phyloP scores from a whole-genome alignment of 2,329 filamentous ascomycete species.

The Fusarium compactum region DNA sequence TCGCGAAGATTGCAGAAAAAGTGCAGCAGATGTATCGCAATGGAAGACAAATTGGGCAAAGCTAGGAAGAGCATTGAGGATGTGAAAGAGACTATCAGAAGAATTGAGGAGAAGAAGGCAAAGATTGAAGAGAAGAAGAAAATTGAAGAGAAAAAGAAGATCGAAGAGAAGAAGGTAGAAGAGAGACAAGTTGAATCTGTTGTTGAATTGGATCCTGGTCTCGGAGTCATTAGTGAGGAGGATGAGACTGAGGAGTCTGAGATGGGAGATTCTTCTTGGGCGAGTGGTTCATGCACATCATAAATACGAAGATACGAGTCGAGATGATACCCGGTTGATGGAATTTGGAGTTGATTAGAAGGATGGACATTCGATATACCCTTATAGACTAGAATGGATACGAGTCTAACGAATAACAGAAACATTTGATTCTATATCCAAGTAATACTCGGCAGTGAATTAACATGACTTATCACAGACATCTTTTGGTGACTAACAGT shows the following conservation, averaged over 20 bases:
- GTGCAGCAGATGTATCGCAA: slow-evolving; percentile 43
- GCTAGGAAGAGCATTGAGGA: slow-evolving; percentile 32
- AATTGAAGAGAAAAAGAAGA: neutral
- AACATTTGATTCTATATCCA: neutral
- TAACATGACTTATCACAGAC: neutral
- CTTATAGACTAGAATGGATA: neutral
- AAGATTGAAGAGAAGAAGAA: neutral
- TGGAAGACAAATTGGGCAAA: slow-evolving; percentile 34
- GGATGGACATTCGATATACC: neutral
- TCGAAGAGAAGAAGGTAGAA: neutral
- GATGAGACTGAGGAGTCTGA: slow-evolving; percentile 4
- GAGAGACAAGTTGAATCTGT: neutral
- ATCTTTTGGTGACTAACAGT: neutral
- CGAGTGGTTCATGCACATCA: neutral
- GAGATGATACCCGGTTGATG: neutral
- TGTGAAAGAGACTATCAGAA: neutral
- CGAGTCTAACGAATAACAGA: neutral
- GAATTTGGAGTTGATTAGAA: neutral
- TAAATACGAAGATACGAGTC: neutral
- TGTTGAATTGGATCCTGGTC: neutral
- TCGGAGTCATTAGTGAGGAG: slow-evolving; percentile 20
- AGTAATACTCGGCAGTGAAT: neutral
- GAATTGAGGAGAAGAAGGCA: slow-evolving; percentile 6
- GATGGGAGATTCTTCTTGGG: neutral
- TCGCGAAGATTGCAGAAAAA: slow-evolving; percentile 34